Evolutionary conservation across 306 rosid species (phyloP), one percentile per base, ranked within the genome.

Genomic region (Quercus mongolica): DNA sequence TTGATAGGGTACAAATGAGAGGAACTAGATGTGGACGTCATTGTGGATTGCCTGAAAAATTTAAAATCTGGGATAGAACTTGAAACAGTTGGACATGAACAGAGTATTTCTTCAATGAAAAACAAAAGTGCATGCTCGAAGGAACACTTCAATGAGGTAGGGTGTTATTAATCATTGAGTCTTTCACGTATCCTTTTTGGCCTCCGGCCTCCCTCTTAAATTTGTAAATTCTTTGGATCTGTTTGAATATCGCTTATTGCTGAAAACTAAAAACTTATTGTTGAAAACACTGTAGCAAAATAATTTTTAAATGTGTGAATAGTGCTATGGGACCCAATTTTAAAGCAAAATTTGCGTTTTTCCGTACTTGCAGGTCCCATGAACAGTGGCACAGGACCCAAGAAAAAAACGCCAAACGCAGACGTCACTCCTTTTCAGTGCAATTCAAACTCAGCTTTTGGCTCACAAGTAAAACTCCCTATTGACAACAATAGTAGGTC

Each of bases 321-420:
- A 35, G 41, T 5, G 0, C 0, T 1, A 0, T 35, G 41, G 0
- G 41, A 5, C 41, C 2, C 2, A 35, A 0, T 35, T 35, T 5
- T 6, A 5, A 35, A 35, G 41, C 41, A 35, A 35, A 35, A 35
- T 21, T 21, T 21, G 21, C 21, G 21, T 21, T 21, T 21, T 21
- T 21, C 21, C 21, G 21, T 21, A 21, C 2, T 35, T 35, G 1
- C 8, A 0, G 2, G 2, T 35, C 41, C 41, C 8, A 0, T 1
- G 8, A 35, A 35, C 41, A 35, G 2, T 35, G 21, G 2, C 41
- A 35, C 0, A 1, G 0, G 2, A 35, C 8, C 41, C 2, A 35
- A 0, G 41, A 1, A 35, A 35, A 35, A 35, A 35, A 5, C 0
- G 0, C 0, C 41, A 35, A 33, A 5, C 0, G 35, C 1, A 33